Evolutionary conservation across 495 filamentous ascomycete species (phyloP), one percentile per base, ranked within the genome.

Genomic region (Xylaria nigripes): DNA sequence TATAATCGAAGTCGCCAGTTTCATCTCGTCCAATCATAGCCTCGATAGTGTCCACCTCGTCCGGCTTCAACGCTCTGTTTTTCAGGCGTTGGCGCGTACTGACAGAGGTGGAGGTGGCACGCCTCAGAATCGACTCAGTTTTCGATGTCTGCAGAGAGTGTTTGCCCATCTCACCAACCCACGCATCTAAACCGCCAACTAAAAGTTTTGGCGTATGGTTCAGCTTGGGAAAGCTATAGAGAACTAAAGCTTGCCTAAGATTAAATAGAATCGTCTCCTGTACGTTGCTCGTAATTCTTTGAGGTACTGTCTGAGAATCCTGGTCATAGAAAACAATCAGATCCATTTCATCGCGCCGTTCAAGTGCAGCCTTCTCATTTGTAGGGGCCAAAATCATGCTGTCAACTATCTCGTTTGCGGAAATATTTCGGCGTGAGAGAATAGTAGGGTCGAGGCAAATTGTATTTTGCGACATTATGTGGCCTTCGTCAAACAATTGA

Each of bases 391-490:
- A 72, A 10, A 95, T 79, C 54, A 96, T 78, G 25, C 85, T 84
- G 48, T 96, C 87, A 51, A 81, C 82, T 15, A 99, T 78, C 49
- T 96, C 81, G 46, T 90, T 86, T 9, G 88, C 92, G 0, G 91
- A 95, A 41, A 95, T 86, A 42, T 89, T 85, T 36, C 80, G 75
- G 48, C 85, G 79, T 53, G 88, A 66, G 13, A 77, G 69, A 18
- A 79, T 79, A 36, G 90, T 81, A n/a, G 92, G 89, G 61, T 99
- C 93, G 47, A 97, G 77, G 68, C 92, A 97, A 41, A 97, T 86
- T 29, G 91, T 85, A 8, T 80, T 86, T 48, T 81, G 80, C 8
- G 84, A 82, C 72, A 82, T 84, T 40, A 99, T 89, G 61, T 99
- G 94, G 1, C 93, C 93, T 34, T 79, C 72, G 58, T 96, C 90